Conservation (phyloP, 208 protist species). For the Acanthamoeba culbertsoni region DNA sequence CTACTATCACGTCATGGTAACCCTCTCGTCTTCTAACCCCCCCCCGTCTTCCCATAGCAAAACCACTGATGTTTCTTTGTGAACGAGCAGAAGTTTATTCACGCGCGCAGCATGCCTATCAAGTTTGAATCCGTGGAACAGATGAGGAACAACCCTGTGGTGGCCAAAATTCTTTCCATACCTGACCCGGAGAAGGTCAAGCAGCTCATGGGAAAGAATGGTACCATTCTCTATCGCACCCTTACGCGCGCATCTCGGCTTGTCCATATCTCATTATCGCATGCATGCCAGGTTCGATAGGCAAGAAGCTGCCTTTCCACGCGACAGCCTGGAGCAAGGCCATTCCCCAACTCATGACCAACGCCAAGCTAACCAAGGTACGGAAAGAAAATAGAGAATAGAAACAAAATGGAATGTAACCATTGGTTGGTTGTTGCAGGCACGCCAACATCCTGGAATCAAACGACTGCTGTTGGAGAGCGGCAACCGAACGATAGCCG, state of each 20-base stretch:
- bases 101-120: slow-evolving; percentile 23
- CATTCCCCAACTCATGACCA: neutral
- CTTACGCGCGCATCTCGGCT: neutral
- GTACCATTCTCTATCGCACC: neutral
- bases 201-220: slow-evolving; percentile 50
- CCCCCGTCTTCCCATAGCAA: neutral
- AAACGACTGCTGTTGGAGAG: slow-evolving; percentile 26
- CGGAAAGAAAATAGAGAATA: too few relatives aligned
- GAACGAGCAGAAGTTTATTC: slow-evolving; percentile 43
- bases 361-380: neutral
- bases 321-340: neutral
- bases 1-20: slow-evolving; percentile 51
- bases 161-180: slow-evolving; percentile 27
- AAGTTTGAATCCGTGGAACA: slow-evolving; percentile 16
- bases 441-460: neutral
- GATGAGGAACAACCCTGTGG: slow-evolving; percentile 18
- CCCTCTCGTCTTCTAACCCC: neutral
- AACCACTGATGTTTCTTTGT: neutral
- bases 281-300: neutral
- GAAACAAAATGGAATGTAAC: too few relatives aligned
- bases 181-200: slow-evolving; percentile 43
- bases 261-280: neutral
- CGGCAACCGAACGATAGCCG: neutral
- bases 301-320: slow-evolving; percentile 46
- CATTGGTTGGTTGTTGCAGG: too few relatives aligned